phyloP scores from a whole-genome alignment of 2,329 filamentous ascomycete genomes.

The Curvularia eragrostidis region DNA sequence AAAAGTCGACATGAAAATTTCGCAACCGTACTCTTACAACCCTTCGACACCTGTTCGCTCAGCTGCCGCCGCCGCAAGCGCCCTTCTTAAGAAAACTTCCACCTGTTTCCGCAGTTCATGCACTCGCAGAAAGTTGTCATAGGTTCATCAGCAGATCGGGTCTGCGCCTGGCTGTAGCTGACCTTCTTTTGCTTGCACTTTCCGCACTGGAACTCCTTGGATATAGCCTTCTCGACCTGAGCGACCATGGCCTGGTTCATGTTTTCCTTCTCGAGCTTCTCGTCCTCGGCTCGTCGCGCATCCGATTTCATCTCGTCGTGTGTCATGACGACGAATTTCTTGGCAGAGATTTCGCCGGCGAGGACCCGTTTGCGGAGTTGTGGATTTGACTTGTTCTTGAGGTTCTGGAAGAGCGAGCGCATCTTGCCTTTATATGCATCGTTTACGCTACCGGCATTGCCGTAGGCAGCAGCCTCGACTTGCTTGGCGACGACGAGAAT shows the following conservation, averaged over 20 bases:
- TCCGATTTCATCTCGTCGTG: slow-evolving; percentile 90
- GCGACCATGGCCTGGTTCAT: slow-evolving; percentile 97
- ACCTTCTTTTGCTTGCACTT: slow-evolving; percentile 95
- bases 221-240: slow-evolving; percentile 88
- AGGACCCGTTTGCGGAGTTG: slow-evolving; percentile 79
- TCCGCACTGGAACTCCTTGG: slow-evolving; percentile 83
- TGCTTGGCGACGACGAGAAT: slow-evolving; percentile 72
- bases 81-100: slow-evolving; percentile 53
- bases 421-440: slow-evolving; percentile 85
- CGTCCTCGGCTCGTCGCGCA: slow-evolving; percentile 77
- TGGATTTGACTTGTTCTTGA: slow-evolving; percentile 89
- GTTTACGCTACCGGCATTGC: slow-evolving; percentile 71
- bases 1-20: too few relatives aligned
- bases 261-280: slow-evolving; percentile 84
- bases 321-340: slow-evolving; percentile 82
- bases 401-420: slow-evolving; percentile 89
- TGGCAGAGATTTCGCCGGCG: slow-evolving; percentile 72
- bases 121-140: slow-evolving; percentile 65
- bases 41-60: background rate
- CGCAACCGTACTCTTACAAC: background rate
- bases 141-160: slow-evolving; percentile 92
- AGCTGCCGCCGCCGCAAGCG: background rate
- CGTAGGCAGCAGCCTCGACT: slow-evolving; percentile 79
- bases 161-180: slow-evolving; percentile 95
- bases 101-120: slow-evolving; percentile 59